phyloP scores from a whole-genome alignment of 2,329 filamentous ascomycete genomes.

The Verticillium nonalfalfae region DNA sequence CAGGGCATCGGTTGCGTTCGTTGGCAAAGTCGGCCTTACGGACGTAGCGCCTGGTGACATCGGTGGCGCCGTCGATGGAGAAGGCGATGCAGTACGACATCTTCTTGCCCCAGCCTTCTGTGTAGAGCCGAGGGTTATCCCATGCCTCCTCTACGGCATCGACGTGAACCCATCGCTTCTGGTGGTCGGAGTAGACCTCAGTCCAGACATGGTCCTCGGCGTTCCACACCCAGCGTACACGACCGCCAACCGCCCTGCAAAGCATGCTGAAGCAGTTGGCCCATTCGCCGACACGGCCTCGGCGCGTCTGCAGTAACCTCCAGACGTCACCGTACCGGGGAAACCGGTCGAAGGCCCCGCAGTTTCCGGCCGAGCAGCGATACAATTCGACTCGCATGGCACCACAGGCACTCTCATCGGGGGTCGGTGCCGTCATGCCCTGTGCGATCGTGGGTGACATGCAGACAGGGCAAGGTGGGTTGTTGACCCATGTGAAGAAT shows the following conservation, averaged over 20 bases:
- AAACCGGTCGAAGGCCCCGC: constrained; percentile 78
- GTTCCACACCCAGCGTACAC: constrained; percentile 98
- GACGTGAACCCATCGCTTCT: constrained; percentile 92
- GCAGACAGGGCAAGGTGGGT: constrained; percentile 79
- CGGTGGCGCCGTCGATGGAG: constrained; percentile 74
- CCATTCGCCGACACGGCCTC: constrained; percentile 90
- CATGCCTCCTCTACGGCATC: constrained; percentile 92
- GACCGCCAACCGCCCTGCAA: constrained; percentile 82
- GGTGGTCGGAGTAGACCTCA: constrained; percentile 91
- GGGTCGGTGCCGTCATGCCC: constrained; percentile 77
- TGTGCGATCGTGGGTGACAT: constrained; percentile 74
- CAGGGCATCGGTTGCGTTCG: constrained; percentile 74
- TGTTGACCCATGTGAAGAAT: constrained; percentile 97
- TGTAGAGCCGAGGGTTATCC: constrained; percentile 89
- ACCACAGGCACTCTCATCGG: constrained; percentile 84
- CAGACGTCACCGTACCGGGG: constrained; percentile 94
- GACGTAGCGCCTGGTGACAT: constrained; percentile 61
- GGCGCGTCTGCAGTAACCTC: constrained; percentile 77
- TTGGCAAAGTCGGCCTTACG: constrained; percentile 66
- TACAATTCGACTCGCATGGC: constrained; percentile 87
- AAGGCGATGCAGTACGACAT: constrained; percentile 97
- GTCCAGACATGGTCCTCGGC: constrained; percentile 97
- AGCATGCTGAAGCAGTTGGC: constrained; percentile 99
- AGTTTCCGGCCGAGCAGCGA: constrained; percentile 70
- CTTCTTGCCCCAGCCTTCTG: constrained; percentile 93